A percentile compares a stretch with the other conserved stretches of the same genome.
Evolutionary conservation across 1,284 basidiomycete genomes (phyloP).

Genomic region (Ceratobasidium sp.): DNA sequence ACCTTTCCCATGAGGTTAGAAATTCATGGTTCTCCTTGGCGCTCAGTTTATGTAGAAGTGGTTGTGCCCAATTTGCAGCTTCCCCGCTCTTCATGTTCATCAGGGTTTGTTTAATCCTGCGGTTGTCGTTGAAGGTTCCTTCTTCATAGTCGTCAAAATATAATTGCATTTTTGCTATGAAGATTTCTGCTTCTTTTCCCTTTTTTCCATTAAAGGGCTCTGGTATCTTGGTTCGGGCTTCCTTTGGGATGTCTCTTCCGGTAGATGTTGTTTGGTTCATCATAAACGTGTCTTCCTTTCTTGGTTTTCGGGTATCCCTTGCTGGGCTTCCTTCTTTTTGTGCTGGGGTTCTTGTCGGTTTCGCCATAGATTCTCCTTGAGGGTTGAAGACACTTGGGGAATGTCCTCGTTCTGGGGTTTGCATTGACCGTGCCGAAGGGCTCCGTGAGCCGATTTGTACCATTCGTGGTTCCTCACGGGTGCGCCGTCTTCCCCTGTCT

Average conservation of each 20-base stretch:
- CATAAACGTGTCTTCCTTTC: not conserved
- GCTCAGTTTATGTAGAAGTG: not conserved
- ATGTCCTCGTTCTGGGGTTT: no score
- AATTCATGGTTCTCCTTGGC: not conserved
- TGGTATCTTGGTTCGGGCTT: slow-evolving; percentile 1
- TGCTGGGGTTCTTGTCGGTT: no score
- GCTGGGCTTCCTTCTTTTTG: no score
- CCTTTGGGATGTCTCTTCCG: slow-evolving; percentile 8
- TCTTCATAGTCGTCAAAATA: slow-evolving; percentile 15
- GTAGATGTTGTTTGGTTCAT: not conserved
- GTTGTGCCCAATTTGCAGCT: not conserved
- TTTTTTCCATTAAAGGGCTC: slow-evolving; percentile 1
- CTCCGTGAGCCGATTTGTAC: not conserved
- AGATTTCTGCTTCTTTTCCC: slow-evolving; percentile 6
- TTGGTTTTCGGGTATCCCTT: not conserved
- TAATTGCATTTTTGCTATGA: not conserved
- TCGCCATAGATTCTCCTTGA: no score
- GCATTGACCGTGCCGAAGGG: no score
- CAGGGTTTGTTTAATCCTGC: not conserved
- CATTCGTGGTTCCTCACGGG: not conserved
- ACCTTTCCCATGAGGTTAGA: not conserved
- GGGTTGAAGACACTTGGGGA: no score
- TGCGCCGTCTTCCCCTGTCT: not conserved
- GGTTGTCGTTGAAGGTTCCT: not conserved
- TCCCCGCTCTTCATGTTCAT: not conserved